Evolutionary conservation across 2,329 filamentous ascomycete genomes (phyloP).

Genomic region (Fusarium devonianum): DNA sequence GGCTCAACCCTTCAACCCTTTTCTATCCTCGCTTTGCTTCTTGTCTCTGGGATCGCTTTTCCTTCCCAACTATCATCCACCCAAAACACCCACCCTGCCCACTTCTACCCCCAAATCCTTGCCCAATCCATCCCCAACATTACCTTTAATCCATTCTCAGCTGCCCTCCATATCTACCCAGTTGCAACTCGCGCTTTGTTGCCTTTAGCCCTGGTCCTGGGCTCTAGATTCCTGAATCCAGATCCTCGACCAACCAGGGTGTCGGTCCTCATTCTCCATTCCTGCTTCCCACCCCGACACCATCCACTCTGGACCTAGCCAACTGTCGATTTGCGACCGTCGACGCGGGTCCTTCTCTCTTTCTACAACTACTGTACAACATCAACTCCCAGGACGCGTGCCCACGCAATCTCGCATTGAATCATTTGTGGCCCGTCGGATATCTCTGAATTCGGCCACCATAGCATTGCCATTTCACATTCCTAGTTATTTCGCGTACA

Average conservation of each 20-base stretch:
- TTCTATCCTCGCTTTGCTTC: no score
- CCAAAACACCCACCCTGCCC: slow-evolving; percentile 1
- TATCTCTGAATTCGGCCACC: background rate
- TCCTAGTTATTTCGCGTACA: slow-evolving; percentile 11
- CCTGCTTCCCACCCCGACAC: slow-evolving; percentile 29
- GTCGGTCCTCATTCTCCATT: slow-evolving; percentile 35
- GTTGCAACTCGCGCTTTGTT: slow-evolving; percentile 36
- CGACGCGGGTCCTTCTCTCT: slow-evolving; percentile 22
- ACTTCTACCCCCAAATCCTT: background rate
- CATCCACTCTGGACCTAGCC: slow-evolving; percentile 26
- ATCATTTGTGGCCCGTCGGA: background rate
- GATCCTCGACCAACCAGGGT: slow-evolving; percentile 42
- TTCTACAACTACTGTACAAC: slow-evolving; percentile 9
- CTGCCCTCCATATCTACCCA: slow-evolving; percentile 25
- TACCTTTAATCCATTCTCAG: background rate
- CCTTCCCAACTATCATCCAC: slow-evolving; percentile 9
- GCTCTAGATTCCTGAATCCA: slow-evolving; percentile 41
- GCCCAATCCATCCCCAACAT: background rate
- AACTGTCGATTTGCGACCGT: slow-evolving; percentile 31
- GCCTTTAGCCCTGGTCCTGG: slow-evolving; percentile 35
- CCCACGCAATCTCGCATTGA: slow-evolving; percentile 4
- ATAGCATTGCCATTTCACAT: background rate
- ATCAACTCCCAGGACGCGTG: slow-evolving; percentile 18
- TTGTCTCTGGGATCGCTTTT: no score
- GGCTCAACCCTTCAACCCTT: no score